These are phyloP conservation scores for Canna indica DNA, from an alignment of 176 grass and related monocot species.

Conservation along the genomic window DNA sequence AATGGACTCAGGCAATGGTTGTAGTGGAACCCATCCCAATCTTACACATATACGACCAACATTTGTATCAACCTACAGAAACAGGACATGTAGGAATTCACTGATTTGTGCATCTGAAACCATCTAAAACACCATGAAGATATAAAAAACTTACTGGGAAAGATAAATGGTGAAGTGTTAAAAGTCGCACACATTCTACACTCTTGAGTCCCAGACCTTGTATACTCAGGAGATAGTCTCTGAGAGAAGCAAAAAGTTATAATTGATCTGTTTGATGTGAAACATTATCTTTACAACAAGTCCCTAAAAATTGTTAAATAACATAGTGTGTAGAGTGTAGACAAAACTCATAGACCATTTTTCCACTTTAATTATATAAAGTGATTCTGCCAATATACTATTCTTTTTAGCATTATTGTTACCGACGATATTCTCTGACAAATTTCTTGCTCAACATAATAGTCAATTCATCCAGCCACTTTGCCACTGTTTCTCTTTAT, in stretches of 20 bases:
- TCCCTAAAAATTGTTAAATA: no score
- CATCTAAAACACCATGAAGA: not conserved
- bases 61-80: conserved; percentile 79
- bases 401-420: no score
- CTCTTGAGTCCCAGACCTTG: conserved; percentile 92
- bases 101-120: not conserved
- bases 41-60: conserved; percentile 94
- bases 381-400: no score
- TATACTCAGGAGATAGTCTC: conserved; percentile 92
- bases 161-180: conserved; percentile 81
- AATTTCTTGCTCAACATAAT: no score
- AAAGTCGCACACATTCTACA: conserved; percentile 91
- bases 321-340: no score
- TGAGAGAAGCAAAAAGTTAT: conserved; percentile 27
- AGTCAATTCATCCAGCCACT: no score
- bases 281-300: no score
- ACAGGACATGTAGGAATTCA: not conserved
- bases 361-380: no score
- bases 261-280: no score
- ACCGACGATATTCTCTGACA: no score
- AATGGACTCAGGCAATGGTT: conserved; percentile 83
- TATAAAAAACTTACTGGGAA: conserved; percentile 72
- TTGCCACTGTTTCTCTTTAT: no score
- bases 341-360: no score
- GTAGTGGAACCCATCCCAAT: conserved; percentile 94